phyloP scores from a whole-genome alignment of 169 alveolate species.

The Eimeria tenella region DNA sequence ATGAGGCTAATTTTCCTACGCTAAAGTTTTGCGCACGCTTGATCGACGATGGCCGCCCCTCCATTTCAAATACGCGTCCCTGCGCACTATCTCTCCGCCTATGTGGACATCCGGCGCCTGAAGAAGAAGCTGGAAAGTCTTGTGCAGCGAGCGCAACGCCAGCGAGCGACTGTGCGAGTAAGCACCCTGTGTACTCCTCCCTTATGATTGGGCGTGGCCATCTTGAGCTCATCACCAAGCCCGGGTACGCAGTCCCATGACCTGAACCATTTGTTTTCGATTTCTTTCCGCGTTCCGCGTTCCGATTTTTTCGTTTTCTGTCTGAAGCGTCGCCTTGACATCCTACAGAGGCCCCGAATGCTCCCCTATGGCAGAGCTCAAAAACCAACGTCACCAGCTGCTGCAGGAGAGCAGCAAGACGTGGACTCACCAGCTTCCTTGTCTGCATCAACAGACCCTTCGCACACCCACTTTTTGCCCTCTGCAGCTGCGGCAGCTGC shows the following conservation, averaged over 20 bases:
- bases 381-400: slow-evolving; percentile 52
- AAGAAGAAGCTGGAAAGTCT: slow-evolving; percentile 52
- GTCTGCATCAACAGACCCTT: neutral
- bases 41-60: slow-evolving; percentile 46
- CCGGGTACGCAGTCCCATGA: neutral
- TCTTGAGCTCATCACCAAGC: too few species aligned
- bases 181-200: neutral
- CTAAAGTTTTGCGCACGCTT: too few species aligned
- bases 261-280: neutral
- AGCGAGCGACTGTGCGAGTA: slow-evolving; percentile 67
- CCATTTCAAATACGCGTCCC: slow-evolving; percentile 55
- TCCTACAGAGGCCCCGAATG: slow-evolving; percentile 59
- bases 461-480: neutral
- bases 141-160: slow-evolving; percentile 67
- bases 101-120: slow-evolving; percentile 50
- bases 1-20: too few species aligned
- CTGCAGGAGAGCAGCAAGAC: slow-evolving; percentile 45
- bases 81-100: slow-evolving; percentile 59
- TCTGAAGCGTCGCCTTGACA: slow-evolving; percentile 65
- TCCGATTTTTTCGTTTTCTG: neutral
- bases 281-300: neutral
- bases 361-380: slow-evolving; percentile 55
- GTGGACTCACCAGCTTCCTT: slow-evolving; percentile 30
- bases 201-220: too few species aligned
- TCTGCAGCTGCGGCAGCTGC: slow-evolving; percentile 72